Evolutionary conservation across 2,329 filamentous ascomycete species (phyloP).

Genomic region (Magnaporthiopsis rhizophila): DNA sequence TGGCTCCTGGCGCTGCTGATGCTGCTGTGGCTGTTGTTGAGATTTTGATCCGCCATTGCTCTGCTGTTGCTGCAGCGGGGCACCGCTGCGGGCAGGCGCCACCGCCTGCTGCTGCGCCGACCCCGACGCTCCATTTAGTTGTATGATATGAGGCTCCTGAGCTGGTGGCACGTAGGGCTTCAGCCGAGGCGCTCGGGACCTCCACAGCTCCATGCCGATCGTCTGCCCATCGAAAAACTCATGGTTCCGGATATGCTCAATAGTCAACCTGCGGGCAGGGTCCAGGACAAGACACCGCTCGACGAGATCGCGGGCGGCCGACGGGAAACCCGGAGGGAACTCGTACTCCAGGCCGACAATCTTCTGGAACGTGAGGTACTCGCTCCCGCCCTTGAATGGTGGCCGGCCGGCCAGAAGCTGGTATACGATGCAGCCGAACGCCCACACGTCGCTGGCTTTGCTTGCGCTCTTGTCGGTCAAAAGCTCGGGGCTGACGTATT

Average conservation of each 20-base stretch:
- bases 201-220: constrained; percentile 84
- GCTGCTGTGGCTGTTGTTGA: background rate
- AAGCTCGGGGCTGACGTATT: constrained; percentile 97
- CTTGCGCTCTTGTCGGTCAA: constrained; percentile 94
- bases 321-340: constrained; percentile 82
- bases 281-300: constrained; percentile 87
- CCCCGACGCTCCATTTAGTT: constrained; percentile 52
- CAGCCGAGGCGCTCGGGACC: constrained; percentile 77
- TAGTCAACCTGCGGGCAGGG: constrained; percentile 71
- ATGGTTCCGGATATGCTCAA: constrained; percentile 96
- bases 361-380: constrained; percentile 97
- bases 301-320: constrained; percentile 78
- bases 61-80: constrained; percentile 20
- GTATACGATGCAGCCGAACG: constrained; percentile 96
- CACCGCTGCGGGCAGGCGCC: constrained; percentile 18
- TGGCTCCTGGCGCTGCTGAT: background rate
- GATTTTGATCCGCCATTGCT: background rate
- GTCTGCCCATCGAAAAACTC: constrained; percentile 84
- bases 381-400: constrained; percentile 91
- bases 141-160: constrained; percentile 66
- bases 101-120: constrained; percentile 14
- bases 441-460: constrained; percentile 97
- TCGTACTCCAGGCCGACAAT: constrained; percentile 92
- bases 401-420: constrained; percentile 92
- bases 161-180: constrained; percentile 74